These are phyloP conservation scores for Phialophora verrucosa DNA, from an alignment of 2,329 filamentous ascomycete genomes.

Conservation along the genomic window DNA sequence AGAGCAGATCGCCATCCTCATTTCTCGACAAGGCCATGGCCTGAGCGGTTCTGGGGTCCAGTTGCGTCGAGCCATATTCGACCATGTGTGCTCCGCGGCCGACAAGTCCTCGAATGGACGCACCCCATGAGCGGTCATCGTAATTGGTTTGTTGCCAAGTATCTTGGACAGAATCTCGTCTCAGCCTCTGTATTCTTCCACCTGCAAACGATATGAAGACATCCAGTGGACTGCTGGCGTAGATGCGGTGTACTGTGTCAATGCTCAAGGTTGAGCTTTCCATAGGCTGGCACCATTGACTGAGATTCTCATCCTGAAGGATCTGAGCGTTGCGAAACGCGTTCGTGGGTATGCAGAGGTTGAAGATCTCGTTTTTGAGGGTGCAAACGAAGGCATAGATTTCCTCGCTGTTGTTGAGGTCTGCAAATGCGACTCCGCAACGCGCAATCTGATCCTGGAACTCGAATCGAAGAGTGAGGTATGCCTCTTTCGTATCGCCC, in stretches of 20 bases:
- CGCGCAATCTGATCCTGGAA: constrained; percentile 76
- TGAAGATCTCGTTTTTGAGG: constrained; percentile 78
- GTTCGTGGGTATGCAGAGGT: constrained; percentile 79
- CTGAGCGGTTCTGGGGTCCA: constrained; percentile 52
- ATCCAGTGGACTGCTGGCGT: constrained; percentile 73
- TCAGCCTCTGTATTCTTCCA: constrained; percentile 66
- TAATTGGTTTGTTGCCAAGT: constrained; percentile 55
- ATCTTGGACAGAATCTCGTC: constrained; percentile 62
- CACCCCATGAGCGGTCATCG: constrained; percentile 56
- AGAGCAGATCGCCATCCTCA: constrained; percentile 59
- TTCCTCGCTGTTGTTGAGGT: constrained; percentile 76
- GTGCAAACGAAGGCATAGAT: constrained; percentile 82
- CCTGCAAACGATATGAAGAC: constrained; percentile 71
- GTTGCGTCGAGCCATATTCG: constrained; percentile 48
- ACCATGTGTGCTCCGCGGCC: constrained; percentile 52
- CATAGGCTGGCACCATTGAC: constrained; percentile 71
- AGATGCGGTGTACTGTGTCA: constrained; percentile 73
- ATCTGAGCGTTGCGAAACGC: constrained; percentile 75
- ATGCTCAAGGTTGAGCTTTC: constrained; percentile 74
- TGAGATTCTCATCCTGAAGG: constrained; percentile 71
- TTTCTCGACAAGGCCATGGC: constrained; percentile 50
- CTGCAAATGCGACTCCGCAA: constrained; percentile 80
- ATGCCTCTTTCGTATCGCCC: constrained; percentile 68
- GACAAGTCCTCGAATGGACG: constrained; percentile 55
- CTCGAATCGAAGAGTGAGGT: constrained; percentile 75